These are phyloP conservation scores for Xylaria acuta DNA, from an alignment of 495 filamentous ascomycete species.

Conservation along the genomic window DNA sequence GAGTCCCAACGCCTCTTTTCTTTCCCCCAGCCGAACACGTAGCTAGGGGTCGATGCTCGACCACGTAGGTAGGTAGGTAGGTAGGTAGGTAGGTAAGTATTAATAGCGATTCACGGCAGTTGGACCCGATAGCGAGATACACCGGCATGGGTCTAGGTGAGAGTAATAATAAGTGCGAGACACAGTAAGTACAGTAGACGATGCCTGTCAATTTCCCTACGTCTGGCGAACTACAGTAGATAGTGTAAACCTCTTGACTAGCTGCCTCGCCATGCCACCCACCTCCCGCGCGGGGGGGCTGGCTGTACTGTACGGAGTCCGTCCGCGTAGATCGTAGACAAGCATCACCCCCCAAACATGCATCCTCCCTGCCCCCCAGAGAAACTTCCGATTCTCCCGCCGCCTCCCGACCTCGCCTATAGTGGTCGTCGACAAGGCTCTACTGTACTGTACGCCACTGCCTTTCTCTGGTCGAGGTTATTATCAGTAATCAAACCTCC, in stretches of 20 bases:
- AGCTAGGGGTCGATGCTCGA: not conserved
- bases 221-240: not conserved
- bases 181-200: not conserved
- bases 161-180: conserved; percentile 2
- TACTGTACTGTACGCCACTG: not conserved
- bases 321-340: conserved; percentile 8
- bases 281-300: conserved; percentile 5
- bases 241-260: not conserved
- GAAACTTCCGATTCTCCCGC: not conserved
- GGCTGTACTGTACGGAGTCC: not conserved
- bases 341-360: not conserved
- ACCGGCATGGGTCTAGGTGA: not conserved
- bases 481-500: conserved; percentile 21
- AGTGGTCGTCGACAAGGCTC: not conserved
- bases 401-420: not conserved
- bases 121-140: not conserved
- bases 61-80: not conserved
- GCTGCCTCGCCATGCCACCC: not conserved
- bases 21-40: conserved; percentile 1
- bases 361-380: not conserved
- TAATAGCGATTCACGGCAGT: not conserved
- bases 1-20: not conserved
- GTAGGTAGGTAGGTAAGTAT: no score
- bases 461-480: not conserved
- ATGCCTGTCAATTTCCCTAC: not conserved